A percentile compares a stretch with the other conserved stretches of the same genome.
Conservation (phyloP, 2,329 filamentous ascomycete genomes). For the Stachybotrys chlorohalonatus region DNA sequence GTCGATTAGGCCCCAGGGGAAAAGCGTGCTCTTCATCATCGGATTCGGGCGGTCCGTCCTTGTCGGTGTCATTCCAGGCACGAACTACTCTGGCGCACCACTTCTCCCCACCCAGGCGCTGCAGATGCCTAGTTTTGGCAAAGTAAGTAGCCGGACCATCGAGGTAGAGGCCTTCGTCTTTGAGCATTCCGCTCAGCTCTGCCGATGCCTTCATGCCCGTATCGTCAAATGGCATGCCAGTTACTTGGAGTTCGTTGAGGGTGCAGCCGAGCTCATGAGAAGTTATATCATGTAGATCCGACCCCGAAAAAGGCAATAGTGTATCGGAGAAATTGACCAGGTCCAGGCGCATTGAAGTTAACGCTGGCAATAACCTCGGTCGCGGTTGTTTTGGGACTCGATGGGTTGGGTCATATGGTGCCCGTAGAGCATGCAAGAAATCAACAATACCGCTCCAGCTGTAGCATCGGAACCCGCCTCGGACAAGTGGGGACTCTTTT, state of each 20-base stretch:
- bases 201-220: slow-evolving; percentile 35
- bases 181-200: slow-evolving; percentile 42
- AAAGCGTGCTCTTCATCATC: slow-evolving; percentile 15
- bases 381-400: slow-evolving; percentile 22
- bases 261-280: slow-evolving; percentile 44
- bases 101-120: slow-evolving; percentile 25
- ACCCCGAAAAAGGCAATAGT: slow-evolving; percentile 33
- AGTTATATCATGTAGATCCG: slow-evolving; percentile 41
- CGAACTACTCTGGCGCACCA: slow-evolving; percentile 37
- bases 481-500: slow-evolving; percentile 34
- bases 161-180: slow-evolving; percentile 42
- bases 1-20: slow-evolving; percentile 16
- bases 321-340: slow-evolving; percentile 44
- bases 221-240: slow-evolving; percentile 41
- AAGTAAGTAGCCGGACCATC: slow-evolving; percentile 35
- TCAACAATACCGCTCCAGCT: slow-evolving; percentile 45
- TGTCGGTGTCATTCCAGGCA: slow-evolving; percentile 25
- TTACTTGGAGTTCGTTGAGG: slow-evolving; percentile 43
- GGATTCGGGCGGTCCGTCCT: slow-evolving; percentile 11
- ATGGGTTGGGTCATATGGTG: slow-evolving; percentile 35
- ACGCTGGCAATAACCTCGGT: slow-evolving; percentile 36
- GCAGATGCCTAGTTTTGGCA: slow-evolving; percentile 28
- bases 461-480: slow-evolving; percentile 45
- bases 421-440: slow-evolving; percentile 40
- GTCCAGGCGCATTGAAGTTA: slow-evolving; percentile 40